Evolutionary conservation across 805 yeast genomes (phyloP).

Genomic region (Pichia cabralensis): DNA sequence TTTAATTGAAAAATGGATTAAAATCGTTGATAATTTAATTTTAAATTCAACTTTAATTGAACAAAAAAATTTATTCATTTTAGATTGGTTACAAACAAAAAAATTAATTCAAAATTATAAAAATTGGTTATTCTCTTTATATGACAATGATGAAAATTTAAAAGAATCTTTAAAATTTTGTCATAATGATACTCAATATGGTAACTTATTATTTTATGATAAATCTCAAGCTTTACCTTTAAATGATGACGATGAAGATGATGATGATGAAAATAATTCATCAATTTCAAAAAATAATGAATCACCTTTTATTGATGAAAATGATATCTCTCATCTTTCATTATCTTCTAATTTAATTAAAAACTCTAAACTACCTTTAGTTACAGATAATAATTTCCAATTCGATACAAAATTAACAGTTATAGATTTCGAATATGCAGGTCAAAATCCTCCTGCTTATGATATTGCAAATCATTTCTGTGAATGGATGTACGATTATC

Average conservation of each 20-base stretch:
- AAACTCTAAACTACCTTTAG: conserved; percentile 17
- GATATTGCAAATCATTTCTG: conserved; percentile 90
- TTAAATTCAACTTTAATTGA: conserved; percentile 26
- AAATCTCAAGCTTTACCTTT: conserved; percentile 20
- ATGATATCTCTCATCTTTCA: conserved; percentile 13
- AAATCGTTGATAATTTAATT: conserved; percentile 34
- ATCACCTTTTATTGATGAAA: conserved; percentile 9
- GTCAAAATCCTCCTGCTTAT: conserved; percentile 79
- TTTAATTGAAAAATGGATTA: conserved; percentile 63
- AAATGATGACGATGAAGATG: conserved; percentile 21
- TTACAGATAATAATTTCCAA: conserved; percentile 22
- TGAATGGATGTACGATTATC: conserved; percentile 97
- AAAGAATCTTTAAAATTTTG: conserved; percentile 61
- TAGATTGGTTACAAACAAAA: conserved; percentile 43
- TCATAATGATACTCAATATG: conserved; percentile 96
- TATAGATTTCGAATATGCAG: conserved; percentile 94
- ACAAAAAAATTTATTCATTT: conserved; percentile 31
- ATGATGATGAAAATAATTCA: conserved; percentile 2
- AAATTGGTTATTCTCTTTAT: conserved; percentile 48
- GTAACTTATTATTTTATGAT: conserved; percentile 61
- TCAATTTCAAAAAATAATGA: neutral
- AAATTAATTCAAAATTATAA: conserved; percentile 41
- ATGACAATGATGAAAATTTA: conserved; percentile 32
- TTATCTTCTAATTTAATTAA: conserved; percentile 9
- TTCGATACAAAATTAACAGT: conserved; percentile 71